Base-by-base conservation (phyloP, 2,329 filamentous ascomycete species). In the Alternaria conjuncta region DNA sequence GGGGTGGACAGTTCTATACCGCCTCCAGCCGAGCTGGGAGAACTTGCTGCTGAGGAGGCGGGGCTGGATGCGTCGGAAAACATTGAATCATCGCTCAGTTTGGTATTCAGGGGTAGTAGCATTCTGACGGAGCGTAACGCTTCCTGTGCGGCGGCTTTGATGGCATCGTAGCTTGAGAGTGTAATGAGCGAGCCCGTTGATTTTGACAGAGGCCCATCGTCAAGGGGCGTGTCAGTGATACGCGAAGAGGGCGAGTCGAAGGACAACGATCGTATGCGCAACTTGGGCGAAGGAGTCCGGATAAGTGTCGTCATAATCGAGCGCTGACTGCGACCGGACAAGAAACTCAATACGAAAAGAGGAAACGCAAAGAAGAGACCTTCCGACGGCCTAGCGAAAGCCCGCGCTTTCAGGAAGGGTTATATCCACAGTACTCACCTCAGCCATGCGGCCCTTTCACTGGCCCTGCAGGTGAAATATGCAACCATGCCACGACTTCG, bases 231-330 rank as follows among this genome's bases (percentile, higher is more conserved):
- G 3, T 71, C 60, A 43, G 60, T 72, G 32, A 72, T 64, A 54
- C 75, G 75, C 49, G 72, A 74, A 13, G 71, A 73, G n/a, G 76
- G 74, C 6, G 77, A 78, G 65, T 77, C 75, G 67, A 79, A 80
- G 8, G 73, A 77, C 30, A 75, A 74, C 41, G 78, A 77, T 26
- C 76, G 75, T 64, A 79, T 79, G 57, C 75, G 73, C 64, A 78
- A 71, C 54, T 75, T 79, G 23, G 78, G 78, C 30, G 74, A 77
- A 9, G 77, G 78, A 21, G 77, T 80, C 25, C 76, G 68, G 21
- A 72, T 67, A 6, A 65, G 60, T 18, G 66, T 67, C 53, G 72
- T 65, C 72, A 73, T 75, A 36, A 36, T 68, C 45, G 32, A 54
- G 65, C 57, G 44, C 28, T 53, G 49, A 53, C 49, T 53, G 30